Evolutionary conservation across 129 eudicot species (phyloP), one percentile per base, ranked within the genome.

Genomic region (Flaveria linearis): DNA sequence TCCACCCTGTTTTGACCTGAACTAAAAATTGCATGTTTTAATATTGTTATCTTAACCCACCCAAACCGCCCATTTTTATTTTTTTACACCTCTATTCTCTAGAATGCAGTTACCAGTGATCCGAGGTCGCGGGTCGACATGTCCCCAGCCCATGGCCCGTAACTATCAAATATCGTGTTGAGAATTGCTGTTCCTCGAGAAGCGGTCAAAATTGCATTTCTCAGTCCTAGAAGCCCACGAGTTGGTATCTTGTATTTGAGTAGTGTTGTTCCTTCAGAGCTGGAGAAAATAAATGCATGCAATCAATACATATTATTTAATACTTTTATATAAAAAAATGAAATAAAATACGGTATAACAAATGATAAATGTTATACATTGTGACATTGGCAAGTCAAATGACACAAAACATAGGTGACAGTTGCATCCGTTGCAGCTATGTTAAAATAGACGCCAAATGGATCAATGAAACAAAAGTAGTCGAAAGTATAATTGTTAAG

Each of bases 141-240:
- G 9, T 93, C 98, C 33, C 98, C 98, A 62, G 91, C 89, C 98
- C 97, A 91, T 20, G 97, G 89, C 30, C 92, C 98, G 57, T 93
- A 93, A 75, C 90, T 84, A n/a, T 93, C 98, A 78, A 93, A 93
- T 75, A 93, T 84, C 26, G 98, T 93, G 84, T 93, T 93, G 51
- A 93, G 90, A 70, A 93, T 82, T 28, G 98, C 98, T 20, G 98
- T 93, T 76, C 98, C 98, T 47, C 98, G 93, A 49, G 98, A 88
- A 46, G 96, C 98, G 0, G 96, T 93, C 61, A 93, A 77, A 79
- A 93, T 91, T 49, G 96, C 88, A 70, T 93, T 93, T 76, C 98
- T 74, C 76, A 88, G 68, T 47, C 97, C 98, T 67, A 93, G 88
- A 75, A 93, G 98, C 55, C 98, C 98, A 76, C 98, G 92, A 22